Evolutionary conservation across 352 stramenopile species (phyloP), one percentile per base, ranked within the genome.

Genomic region (Phytophthora colocasiae): DNA sequence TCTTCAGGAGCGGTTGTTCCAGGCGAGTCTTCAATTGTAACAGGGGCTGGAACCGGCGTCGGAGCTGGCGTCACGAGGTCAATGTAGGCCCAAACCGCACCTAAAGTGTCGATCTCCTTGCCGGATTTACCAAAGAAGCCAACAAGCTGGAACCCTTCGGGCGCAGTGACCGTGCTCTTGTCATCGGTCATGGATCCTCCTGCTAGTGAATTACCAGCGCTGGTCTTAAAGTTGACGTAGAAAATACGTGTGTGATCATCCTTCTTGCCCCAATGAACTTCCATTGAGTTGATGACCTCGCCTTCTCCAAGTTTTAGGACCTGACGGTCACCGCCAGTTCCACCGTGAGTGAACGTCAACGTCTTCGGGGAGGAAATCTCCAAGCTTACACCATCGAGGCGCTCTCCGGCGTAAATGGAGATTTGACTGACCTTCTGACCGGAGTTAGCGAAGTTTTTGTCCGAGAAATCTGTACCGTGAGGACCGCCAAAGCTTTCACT

Each of bases 211-310:
- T 71, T 70, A 6, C 58, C 69, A 1, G 46, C 43, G n/a, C 53
- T 77, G 15, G 69, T 77, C 2, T 54, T 7, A 24, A 77, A 66
- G 22, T 63, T 71, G 1, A 77, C 24, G 36, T 65, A 73, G 31
- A 75, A 68, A 27, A 75, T 65, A 10, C 67, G 67, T 3, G 51
- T 65, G 7, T n/a, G 41, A 10, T 24, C 57, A 17, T 51, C n/a
- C 11, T 69, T 69, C 56, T 76, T 66, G 0, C 51, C 63, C 68
- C 63, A 69, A 29, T 76, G 63, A 22, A 69, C 41, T 19, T 76
- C 68, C 63, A 76, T 76, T 6, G 63, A 76, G 9, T 44, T 73
- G 17, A 76, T 58, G 40, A 69, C 50, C 32, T 76, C 68, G 5
- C 36, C 52, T 5, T 34, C 26, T 15, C 44, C 49, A 39, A 77